phyloP scores from a whole-genome alignment of 83 land plant genomes.

The Picea mariana region DNA sequence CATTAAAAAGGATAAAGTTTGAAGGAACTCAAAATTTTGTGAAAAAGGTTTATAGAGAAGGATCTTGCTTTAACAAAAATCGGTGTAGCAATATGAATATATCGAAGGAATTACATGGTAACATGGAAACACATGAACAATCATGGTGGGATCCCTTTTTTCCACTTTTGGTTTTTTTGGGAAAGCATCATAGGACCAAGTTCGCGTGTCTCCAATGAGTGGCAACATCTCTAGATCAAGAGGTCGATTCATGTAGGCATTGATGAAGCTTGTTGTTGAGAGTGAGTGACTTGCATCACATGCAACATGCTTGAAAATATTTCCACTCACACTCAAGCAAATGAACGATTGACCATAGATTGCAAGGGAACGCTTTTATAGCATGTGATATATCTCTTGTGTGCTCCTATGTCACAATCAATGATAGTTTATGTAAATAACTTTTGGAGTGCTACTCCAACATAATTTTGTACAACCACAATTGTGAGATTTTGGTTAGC shows the following conservation, averaged over 20 bases:
- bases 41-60: neutral
- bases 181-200: neutral
- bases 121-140: neutral
- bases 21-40: neutral
- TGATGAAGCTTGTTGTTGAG: too few relatives aligned
- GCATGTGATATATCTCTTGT: too few relatives aligned
- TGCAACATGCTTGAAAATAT: too few relatives aligned
- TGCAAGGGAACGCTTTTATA: too few relatives aligned
- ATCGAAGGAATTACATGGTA: neutral
- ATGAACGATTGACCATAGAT: too few relatives aligned
- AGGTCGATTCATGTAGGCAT: too few relatives aligned
- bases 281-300: too few relatives aligned
- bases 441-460: neutral
- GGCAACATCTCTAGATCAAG: neutral
- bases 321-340: too few relatives aligned
- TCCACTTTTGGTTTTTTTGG: neutral
- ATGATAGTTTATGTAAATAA: neutral
- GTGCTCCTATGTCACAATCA: neutral
- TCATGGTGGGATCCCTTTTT: neutral
- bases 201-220: neutral
- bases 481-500: neutral
- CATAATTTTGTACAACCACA: neutral
- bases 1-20: too few relatives aligned
- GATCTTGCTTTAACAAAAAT: neutral
- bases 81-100: neutral